Base-by-base conservation (phyloP, 352 stramenopile species). In the Halophytophthora polymorphica region DNA sequence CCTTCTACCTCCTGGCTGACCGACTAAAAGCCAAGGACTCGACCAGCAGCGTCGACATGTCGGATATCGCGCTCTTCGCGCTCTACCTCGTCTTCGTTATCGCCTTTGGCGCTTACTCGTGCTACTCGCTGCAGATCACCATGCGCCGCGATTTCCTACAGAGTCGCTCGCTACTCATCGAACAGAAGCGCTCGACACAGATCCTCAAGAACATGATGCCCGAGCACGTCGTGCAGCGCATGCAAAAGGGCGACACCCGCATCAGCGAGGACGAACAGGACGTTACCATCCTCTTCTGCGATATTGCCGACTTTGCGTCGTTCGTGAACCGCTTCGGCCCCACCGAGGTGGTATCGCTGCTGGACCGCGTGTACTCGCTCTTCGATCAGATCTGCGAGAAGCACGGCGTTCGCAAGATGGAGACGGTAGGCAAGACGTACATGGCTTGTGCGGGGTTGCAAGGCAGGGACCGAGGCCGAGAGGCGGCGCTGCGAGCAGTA, bases 391-490 rank as follows among this genome's bases (percentile, higher is more conserved):
- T 98, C 43, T 95, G 84, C 35, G 62, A 85, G 33, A 95, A 97
- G 53, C 86, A 97, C 49, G 81, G 85, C 11, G 83, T 97, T 0
- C 84, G 90, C 6, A 98, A 97, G 63, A 93, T 97, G 69, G 88
- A 98, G 53, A 97, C 86, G 0, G 92, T 97, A 5, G 89, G 91
- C 3, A 96, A 97, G 53, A 95, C 85, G 15, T 96, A 96, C 56
- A 90, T 98, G 76, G 88, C 82, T 1, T 91, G 81, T 46, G 85
- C 83, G 7, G 88, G 86, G 0, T 58, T 94, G 8, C 89, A 95
- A 44, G 86, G 84, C 21, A 93, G 91, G 45, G 64, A 95, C 38
- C 70, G 78, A 15, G 82, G 73, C 2, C 80, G 70, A 53, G 85
- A 88, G 61, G 84, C 74, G 15, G 88, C 75, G 44, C 70, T 88